A percentile compares a stretch with the other conserved stretches of the same genome.
These are phyloP conservation scores for Sungouiozyma intestinalis DNA, from an alignment of 805 yeast species.

Conservation along the genomic window DNA sequence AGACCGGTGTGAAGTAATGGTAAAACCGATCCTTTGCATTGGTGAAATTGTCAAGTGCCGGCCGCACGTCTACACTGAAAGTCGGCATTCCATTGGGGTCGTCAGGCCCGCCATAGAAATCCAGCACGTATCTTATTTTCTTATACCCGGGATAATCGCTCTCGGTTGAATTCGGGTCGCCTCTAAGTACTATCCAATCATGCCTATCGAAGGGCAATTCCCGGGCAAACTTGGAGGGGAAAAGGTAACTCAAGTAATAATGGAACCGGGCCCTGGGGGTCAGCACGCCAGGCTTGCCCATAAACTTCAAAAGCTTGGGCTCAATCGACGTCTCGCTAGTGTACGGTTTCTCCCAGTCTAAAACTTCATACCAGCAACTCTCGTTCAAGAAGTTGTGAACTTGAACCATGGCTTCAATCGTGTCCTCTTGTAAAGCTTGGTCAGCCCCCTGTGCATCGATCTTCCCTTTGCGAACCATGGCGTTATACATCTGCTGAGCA, in stretches of 20 bases:
- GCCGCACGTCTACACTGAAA: slow-evolving; percentile 88
- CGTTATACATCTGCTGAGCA: slow-evolving; percentile 98
- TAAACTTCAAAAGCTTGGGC: slow-evolving; percentile 76
- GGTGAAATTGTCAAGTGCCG: slow-evolving; percentile 67
- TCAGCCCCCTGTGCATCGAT: slow-evolving; percentile 43
- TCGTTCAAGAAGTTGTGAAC: slow-evolving; percentile 94
- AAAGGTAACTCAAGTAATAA: slow-evolving; percentile 51
- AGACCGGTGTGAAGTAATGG: slow-evolving; percentile 56
- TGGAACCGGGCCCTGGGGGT: slow-evolving; percentile 77
- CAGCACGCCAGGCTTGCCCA: slow-evolving; percentile 82
- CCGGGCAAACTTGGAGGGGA: slow-evolving; percentile 62
- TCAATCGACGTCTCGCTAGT: slow-evolving; percentile 41
- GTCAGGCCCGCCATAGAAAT: slow-evolving; percentile 93
- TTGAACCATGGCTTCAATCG: slow-evolving; percentile 93
- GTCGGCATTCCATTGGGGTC: slow-evolving; percentile 84
- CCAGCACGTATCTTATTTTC: slow-evolving; percentile 83
- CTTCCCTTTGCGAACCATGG: slow-evolving; percentile 92
- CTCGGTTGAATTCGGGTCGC: slow-evolving; percentile 28
- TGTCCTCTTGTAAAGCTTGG: slow-evolving; percentile 84
- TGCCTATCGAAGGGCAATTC: slow-evolving; percentile 96
- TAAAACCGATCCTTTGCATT: slow-evolving; percentile 59
- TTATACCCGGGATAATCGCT: slow-evolving; percentile 40
- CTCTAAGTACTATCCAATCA: slow-evolving; percentile 92
- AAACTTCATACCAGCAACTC: slow-evolving; percentile 93
- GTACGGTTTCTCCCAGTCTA: slow-evolving; percentile 81